Base-by-base conservation (phyloP, 2,329 filamentous ascomycete species). In the Epichloe brachyelytri region DNA sequence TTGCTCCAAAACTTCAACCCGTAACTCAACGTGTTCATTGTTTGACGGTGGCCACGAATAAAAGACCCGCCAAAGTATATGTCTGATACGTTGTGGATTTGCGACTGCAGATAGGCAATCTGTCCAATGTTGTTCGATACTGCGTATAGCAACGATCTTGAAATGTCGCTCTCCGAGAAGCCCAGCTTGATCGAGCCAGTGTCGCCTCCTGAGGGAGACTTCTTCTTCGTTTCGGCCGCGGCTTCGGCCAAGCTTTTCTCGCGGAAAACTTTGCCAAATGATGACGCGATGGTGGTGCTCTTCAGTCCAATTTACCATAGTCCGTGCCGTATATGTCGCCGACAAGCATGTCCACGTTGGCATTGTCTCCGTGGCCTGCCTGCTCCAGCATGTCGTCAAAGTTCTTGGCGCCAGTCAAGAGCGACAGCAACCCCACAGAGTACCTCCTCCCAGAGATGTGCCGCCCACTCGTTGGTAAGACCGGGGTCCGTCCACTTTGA, bases 11-110 rank as follows among this genome's bases (percentile, higher is more conserved):
- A 98, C 59, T 88, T 88, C 70, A 98, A 96, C 63, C 91, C 93
- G 63, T 95, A 98, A 51, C 86, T 90, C 10, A 98, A 75, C 0
- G 93, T 97, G 68, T 97, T 95, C 80, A 98, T 98, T 12, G 93
- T 98, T 70, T 97, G 93, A 15, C 86, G 82, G 67, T 98, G 93
- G 40, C 93, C 93, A 41, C 93, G 83, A 63, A 98, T 97, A 65
- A 97, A 98, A 6, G 86, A 93, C 22, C 93, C 93, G 20, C 93
- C 93, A 68, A 98, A 98, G 72, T 98, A 98, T 54, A 98, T 97
- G 62, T 91, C 83, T 56, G 87, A 85, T 26, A 97, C 75, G 44
- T 85, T 80, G 70, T 98, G 91, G 63, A 95, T 93, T 65, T 96
- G 90, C 5, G 88, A 93, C 65, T 97, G 93, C n/a, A 98, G 75